Percentiles rank a stretch among this genome's conserved stretches.
Evolutionary conservation across 73 alveolate species (phyloP).

Genomic region (Breviolum minutum): DNA sequence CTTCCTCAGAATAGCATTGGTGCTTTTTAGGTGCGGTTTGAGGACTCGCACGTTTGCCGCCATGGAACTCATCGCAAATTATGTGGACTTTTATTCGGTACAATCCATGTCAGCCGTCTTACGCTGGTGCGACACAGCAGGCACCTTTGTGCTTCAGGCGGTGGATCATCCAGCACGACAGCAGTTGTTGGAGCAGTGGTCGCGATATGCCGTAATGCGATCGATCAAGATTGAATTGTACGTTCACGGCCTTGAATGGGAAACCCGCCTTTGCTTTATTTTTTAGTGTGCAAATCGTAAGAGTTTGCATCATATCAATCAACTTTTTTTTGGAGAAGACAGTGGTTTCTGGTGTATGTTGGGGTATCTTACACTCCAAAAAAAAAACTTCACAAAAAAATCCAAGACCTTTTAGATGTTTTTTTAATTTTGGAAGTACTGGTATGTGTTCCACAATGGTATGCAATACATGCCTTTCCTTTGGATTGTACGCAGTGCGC

Average conservation of each 20-base stretch:
- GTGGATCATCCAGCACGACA: not conserved
- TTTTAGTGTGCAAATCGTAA: too few relatives aligned
- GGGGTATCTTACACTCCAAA: too few relatives aligned
- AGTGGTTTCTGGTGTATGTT: too few relatives aligned
- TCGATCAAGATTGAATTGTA: not conserved
- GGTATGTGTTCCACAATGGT: not conserved
- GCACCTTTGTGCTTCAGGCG: not conserved
- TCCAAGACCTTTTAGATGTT: too few relatives aligned
- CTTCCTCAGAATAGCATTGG: too few relatives aligned
- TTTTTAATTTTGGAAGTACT: not conserved
- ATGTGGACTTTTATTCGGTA: slow-evolving; percentile 25
- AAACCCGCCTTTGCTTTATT: not conserved
- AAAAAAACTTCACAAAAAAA: too few relatives aligned
- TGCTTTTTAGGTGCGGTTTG: not conserved
- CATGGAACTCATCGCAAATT: slow-evolving; percentile 83
- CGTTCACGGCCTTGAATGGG: slow-evolving; percentile 29
- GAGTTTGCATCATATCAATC: too few relatives aligned
- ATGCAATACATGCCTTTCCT: too few relatives aligned
- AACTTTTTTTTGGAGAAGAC: too few relatives aligned
- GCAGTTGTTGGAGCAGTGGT: slow-evolving; percentile 41
- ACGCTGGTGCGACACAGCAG: slow-evolving; percentile 83
- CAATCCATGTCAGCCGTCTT: slow-evolving; percentile 17
- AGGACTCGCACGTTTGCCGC: not conserved
- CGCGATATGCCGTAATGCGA: slow-evolving; percentile 58
- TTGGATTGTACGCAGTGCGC: too few relatives aligned